Evolutionary conservation across 2,329 filamentous ascomycete genomes (phyloP).

Genomic region (Leptodontidium sp.): DNA sequence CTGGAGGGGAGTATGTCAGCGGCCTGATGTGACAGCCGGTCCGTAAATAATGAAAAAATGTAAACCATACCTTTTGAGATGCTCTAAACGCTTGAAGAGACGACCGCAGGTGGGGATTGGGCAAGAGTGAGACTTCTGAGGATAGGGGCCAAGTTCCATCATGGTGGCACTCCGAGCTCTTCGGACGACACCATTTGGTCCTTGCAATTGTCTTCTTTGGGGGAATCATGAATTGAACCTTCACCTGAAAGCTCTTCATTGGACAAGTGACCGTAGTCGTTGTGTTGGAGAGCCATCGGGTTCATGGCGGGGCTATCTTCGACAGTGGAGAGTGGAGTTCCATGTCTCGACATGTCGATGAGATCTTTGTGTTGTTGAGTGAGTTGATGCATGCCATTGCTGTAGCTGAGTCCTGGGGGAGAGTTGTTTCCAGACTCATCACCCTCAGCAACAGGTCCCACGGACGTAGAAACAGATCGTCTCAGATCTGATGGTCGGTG

Average conservation of each 20-base stretch:
- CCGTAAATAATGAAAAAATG: constrained; percentile 43
- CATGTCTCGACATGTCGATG: constrained; percentile 84
- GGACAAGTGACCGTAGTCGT: constrained; percentile 71
- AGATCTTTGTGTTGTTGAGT: constrained; percentile 79
- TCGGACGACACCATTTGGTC: constrained; percentile 80
- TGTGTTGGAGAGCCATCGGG: constrained; percentile 71
- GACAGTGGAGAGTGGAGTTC: constrained; percentile 85
- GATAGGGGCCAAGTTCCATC: constrained; percentile 96
- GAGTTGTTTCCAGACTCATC: constrained; percentile 83
- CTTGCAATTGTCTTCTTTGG: constrained; percentile 72
- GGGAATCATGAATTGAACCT: constrained; percentile 66
- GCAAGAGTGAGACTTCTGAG: constrained; percentile 97
- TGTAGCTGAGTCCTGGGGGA: constrained; percentile 77
- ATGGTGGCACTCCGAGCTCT: constrained; percentile 93
- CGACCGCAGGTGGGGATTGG: constrained; percentile 98
- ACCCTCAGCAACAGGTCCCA: constrained; percentile 80
- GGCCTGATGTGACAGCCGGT: constrained; percentile 50
- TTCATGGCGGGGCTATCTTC: constrained; percentile 84
- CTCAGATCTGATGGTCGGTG: constrained; percentile 91
- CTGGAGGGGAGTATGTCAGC: constrained; percentile 65
- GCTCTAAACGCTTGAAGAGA: constrained; percentile 98
- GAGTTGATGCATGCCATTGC: constrained; percentile 72
- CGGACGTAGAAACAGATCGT: constrained; percentile 87
- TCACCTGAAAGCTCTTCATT: constrained; percentile 68
- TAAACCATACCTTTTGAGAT: constrained; percentile 90